A percentile compares a stretch with the other conserved stretches of the same genome.
Evolutionary conservation across 768 basidiomycete genomes (phyloP).

Genomic region (Crucibulum laeve): DNA sequence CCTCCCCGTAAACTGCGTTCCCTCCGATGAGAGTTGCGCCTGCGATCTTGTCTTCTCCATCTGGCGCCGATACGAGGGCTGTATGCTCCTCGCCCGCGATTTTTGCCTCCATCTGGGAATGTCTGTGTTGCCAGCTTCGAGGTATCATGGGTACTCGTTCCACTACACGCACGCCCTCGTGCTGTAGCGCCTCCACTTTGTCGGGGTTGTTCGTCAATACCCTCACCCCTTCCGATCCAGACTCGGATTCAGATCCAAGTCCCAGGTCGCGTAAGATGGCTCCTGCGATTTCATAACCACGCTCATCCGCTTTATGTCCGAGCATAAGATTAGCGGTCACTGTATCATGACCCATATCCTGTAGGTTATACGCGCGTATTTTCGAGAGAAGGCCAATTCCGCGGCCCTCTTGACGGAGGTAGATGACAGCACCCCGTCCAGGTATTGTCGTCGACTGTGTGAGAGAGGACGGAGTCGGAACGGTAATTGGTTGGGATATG

Average conservation of each 20-base stretch:
- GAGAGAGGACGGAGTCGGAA: slow-evolving; percentile 30
- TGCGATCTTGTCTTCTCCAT: slow-evolving; percentile 29
- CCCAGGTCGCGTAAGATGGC: slow-evolving; percentile 89
- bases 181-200: slow-evolving; percentile 84
- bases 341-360: slow-evolving; percentile 98
- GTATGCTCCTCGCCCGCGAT: slow-evolving; percentile 11
- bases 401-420: slow-evolving; percentile 95
- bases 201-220: slow-evolving; percentile 98
- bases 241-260: slow-evolving; percentile 41
- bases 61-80: slow-evolving; percentile 10
- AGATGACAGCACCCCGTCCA: slow-evolving; percentile 89
- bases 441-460: slow-evolving; percentile 45
- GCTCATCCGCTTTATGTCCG: slow-evolving; percentile 91
- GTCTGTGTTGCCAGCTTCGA: slow-evolving; percentile 68
- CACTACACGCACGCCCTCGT: slow-evolving; percentile 73
- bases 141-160: slow-evolving; percentile 96
- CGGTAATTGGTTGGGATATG: slow-evolving; percentile 67
- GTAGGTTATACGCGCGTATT: slow-evolving; percentile 95
- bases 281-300: slow-evolving; percentile 87
- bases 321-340: slow-evolving; percentile 95
- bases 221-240: slow-evolving; percentile 53
- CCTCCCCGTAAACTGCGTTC: slow-evolving; percentile 70
- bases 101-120: slow-evolving; percentile 24
- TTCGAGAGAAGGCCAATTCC: slow-evolving; percentile 96
- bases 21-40: slow-evolving; percentile 84